Conservation (phyloP, 805 yeast species). For the Metschnikowia matae region DNA sequence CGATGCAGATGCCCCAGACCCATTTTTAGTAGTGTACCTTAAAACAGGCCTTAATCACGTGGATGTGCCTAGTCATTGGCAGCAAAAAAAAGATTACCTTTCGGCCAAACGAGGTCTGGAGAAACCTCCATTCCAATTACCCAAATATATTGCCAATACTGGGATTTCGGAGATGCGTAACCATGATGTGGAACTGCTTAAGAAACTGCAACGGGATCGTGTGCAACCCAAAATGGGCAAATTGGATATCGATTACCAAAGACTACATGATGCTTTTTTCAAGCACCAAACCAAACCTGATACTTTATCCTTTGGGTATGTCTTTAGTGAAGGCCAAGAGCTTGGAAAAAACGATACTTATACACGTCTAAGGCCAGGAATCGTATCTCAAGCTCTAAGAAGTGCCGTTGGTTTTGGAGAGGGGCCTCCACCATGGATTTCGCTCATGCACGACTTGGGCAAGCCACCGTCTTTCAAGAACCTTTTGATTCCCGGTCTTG, state of each 20-base stretch:
- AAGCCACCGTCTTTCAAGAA: slow-evolving; percentile 80
- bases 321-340: slow-evolving; percentile 64
- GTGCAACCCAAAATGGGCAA: slow-evolving; percentile 88
- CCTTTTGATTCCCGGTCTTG: slow-evolving; percentile 51
- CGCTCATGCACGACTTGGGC: slow-evolving; percentile 63
- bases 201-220: slow-evolving; percentile 72
- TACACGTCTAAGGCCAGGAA: slow-evolving; percentile 59
- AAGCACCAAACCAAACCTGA: slow-evolving; percentile 72
- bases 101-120: slow-evolving; percentile 63
- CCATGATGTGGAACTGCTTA: slow-evolving; percentile 55
- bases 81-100: slow-evolving; percentile 67
- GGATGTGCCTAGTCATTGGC: slow-evolving; percentile 86
- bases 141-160: slow-evolving; percentile 71
- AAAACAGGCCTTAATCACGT: slow-evolving; percentile 65
- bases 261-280: slow-evolving; percentile 82
- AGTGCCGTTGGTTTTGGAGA: slow-evolving; percentile 63
- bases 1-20: slow-evolving; percentile 83
- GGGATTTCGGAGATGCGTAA: slow-evolving; percentile 87
- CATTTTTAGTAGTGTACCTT: slow-evolving; percentile 57
- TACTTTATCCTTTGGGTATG: slow-evolving; percentile 64
- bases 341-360: slow-evolving; percentile 34
- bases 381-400: slow-evolving; percentile 55
- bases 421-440: slow-evolving; percentile 65
- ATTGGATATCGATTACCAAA: slow-evolving; percentile 80
- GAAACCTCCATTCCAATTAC: slow-evolving; percentile 70